Percentiles rank a stretch among this genome's conserved stretches.
These are phyloP conservation scores for Leccinum subgranulosum DNA, from an alignment of 768 basidiomycete species.

Conservation along the genomic window DNA sequence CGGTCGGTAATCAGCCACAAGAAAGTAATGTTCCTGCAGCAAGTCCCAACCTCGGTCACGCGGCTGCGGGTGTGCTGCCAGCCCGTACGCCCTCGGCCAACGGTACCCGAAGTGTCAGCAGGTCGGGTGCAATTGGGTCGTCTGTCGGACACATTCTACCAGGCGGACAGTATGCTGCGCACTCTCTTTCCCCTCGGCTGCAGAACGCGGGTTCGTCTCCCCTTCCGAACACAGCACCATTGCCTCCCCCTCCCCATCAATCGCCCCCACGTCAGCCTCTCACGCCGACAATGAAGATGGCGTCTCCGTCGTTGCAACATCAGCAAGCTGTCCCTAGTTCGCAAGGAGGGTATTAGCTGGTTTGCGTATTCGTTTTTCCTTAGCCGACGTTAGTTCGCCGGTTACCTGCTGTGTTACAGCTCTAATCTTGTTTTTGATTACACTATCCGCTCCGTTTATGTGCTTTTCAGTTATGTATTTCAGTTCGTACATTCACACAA, in stretches of 20 bases:
- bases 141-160: conserved; percentile 29
- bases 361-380: conserved; percentile 13
- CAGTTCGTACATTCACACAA: conserved; percentile 26
- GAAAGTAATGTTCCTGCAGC: conserved; percentile 26
- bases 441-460: conserved; percentile 35
- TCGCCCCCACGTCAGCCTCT: conserved; percentile 50
- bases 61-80: conserved; percentile 37
- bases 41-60: conserved; percentile 35
- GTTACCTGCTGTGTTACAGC: conserved; percentile 18
- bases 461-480: conserved; percentile 39
- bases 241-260: conserved; percentile 34
- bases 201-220: conserved; percentile 46
- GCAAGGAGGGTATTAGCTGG: conserved; percentile 49
- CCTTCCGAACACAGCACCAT: conserved; percentile 40
- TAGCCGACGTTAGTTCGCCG: conserved; percentile 4
- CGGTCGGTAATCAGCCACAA: conserved; percentile 20
- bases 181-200: conserved; percentile 48
- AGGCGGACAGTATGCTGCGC: conserved; percentile 41
- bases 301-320: conserved; percentile 54
- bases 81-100: conserved; percentile 54
- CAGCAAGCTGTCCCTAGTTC: conserved; percentile 51
- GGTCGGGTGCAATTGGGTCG: conserved; percentile 22
- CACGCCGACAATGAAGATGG: conserved; percentile 50
- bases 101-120: conserved; percentile 46
- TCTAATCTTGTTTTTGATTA: conserved; percentile 32